Evolutionary conservation across 179 eudicot genomes (phyloP).

Genomic region (Silene coronaria): DNA sequence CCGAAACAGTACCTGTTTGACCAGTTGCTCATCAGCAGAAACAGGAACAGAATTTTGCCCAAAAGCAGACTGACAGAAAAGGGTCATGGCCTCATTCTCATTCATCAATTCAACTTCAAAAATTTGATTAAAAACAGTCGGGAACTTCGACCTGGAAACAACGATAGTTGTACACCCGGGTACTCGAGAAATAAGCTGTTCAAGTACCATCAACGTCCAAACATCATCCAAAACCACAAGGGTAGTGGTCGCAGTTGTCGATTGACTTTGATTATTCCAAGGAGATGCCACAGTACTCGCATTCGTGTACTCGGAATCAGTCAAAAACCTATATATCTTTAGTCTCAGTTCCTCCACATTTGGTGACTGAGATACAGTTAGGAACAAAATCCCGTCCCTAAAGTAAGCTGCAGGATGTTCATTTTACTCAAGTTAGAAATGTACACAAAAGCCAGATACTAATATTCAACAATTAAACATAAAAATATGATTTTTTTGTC

Average conservation of each 20-base stretch:
- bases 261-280: constrained; percentile 30
- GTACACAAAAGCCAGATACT: constrained; percentile 4
- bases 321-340: constrained; percentile 49
- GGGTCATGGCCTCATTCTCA: constrained; percentile 56
- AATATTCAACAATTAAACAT: background rate
- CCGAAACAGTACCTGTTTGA: constrained; percentile 46
- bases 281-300: constrained; percentile 30
- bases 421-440: constrained; percentile 7
- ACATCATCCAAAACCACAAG: constrained; percentile 86
- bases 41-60: constrained; percentile 49
- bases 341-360: constrained; percentile 52
- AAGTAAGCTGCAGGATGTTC: constrained; percentile 45
- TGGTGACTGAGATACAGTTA: constrained; percentile 82
- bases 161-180: constrained; percentile 73
- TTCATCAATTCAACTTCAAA: constrained; percentile 62
- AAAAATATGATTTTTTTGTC: background rate
- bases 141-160: constrained; percentile 66
- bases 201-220: constrained; percentile 61
- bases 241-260: constrained; percentile 19
- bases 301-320: constrained; percentile 32
- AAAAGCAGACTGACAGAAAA: constrained; percentile 70
- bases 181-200: constrained; percentile 47
- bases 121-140: constrained; percentile 38
- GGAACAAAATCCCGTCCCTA: constrained; percentile 45
- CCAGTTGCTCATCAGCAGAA: constrained; percentile 41